Conservation (phyloP, 2,329 filamentous ascomycete genomes). For the Blastomyces emzantsi region DNA sequence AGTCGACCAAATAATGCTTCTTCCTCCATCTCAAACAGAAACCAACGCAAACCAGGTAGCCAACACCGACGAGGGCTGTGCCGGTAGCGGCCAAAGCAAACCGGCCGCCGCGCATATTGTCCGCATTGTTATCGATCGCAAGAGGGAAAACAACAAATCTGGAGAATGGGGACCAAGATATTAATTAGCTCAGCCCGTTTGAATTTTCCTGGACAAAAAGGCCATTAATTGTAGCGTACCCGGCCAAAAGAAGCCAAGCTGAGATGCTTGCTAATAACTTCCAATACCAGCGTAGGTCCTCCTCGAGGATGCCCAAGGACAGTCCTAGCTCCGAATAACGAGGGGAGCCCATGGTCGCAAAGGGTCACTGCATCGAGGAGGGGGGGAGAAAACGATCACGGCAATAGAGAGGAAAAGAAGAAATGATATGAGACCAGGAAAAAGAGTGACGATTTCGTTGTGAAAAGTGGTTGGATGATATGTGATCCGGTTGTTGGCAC, state of each 20-base stretch:
- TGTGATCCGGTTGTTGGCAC: not conserved
- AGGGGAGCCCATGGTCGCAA: constrained; percentile 13
- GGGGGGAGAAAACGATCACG: not conserved
- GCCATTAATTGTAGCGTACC: constrained; percentile 17
- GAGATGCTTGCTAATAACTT: constrained; percentile 22
- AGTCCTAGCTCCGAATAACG: constrained; percentile 15
- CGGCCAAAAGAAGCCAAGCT: constrained; percentile 23
- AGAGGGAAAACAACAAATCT: constrained; percentile 27
- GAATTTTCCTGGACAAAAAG: not conserved
- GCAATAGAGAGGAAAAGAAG: not conserved
- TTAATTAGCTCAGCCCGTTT: not conserved
- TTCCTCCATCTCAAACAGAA: constrained; percentile 20
- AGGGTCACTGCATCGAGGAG: constrained; percentile 12
- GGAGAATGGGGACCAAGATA: not conserved
- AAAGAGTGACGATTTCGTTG: not conserved
- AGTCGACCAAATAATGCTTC: constrained; percentile 22
- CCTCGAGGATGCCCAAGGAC: constrained; percentile 13
- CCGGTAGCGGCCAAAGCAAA: constrained; percentile 21
- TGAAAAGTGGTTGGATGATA: not conserved
- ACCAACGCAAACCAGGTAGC: constrained; percentile 22
- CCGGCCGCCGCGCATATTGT: constrained; percentile 18
- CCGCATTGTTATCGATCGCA: constrained; percentile 20
- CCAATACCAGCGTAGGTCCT: constrained; percentile 20
- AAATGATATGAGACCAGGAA: not conserved
- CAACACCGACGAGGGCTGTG: constrained; percentile 22